Base-by-base conservation (phyloP, 805 yeast species). In the Jamesozyma spencerorum region DNA sequence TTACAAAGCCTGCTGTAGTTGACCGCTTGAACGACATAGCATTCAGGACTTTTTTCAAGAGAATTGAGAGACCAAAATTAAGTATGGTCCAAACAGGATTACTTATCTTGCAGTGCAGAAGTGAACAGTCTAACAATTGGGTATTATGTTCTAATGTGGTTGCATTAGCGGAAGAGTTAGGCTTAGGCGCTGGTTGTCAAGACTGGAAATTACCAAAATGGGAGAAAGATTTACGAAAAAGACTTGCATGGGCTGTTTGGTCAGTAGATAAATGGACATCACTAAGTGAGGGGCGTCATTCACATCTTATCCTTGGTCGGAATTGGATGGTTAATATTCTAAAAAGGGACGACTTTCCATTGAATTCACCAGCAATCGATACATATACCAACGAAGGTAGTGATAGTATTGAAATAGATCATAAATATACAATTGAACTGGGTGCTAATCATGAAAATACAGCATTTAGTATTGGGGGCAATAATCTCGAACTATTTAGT, bases 171-270 rank as follows among this genome's bases (percentile, higher is more conserved):
- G 96, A 90, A 60, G 95, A 90, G 50, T 66, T 90, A 14, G 97
- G 97, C 0, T 66, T 90, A 10, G 95, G 95, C 0, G 68, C 85
- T n/a, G 90, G 88, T 55, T 88, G 97, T 53, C 78, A 81, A 42
- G 75, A 73, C 47, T 90, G 98, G 98, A 79, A 83, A 53, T 64
- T 90, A 28, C 97, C 97, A 0, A 80, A 81, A 51, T 92, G 97
- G 97, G 98, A 90, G 56, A 70, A 94, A 38, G 94, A 94, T 5
- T 64, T 90, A 37, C 70, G 98, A 39, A 75, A 85, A 50, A 69
- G 97, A 43, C 63, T 90, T 37, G 95, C 97, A 1, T 90, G 98
- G 97, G 97, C 97, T 0, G 92, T 87, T 1, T 90, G 77, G 69
- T 68, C 83, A 38, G 94, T 87, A 59, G 96, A 87, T 54, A 86